Percentiles rank a stretch among this genome's conserved stretches.
Conservation (phyloP, 2,329 filamentous ascomycete species). For the Diaporthe ilicicola region DNA sequence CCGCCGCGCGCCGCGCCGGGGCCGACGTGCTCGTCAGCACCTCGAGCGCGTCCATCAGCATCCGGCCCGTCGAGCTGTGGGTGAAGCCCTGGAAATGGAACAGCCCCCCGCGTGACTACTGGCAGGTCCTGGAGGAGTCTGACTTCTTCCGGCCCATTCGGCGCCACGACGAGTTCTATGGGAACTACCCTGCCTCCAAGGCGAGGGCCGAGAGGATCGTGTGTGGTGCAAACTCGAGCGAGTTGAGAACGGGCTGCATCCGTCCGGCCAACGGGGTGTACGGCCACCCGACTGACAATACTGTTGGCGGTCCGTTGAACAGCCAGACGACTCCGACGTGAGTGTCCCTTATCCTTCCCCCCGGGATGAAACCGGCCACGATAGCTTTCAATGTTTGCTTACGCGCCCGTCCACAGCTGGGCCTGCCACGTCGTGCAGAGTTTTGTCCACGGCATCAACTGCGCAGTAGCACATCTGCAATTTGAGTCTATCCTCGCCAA, state of each 20-base stretch:
- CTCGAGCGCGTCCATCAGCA: slow-evolving; percentile 53
- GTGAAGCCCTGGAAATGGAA: slow-evolving; percentile 51
- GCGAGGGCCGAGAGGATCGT: slow-evolving; percentile 54
- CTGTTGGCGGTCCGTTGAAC: slow-evolving; percentile 52
- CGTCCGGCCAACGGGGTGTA: slow-evolving; percentile 62
- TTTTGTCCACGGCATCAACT: slow-evolving; percentile 52
- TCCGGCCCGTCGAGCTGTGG: slow-evolving; percentile 48
- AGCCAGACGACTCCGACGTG: slow-evolving; percentile 51
- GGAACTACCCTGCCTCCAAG: slow-evolving; percentile 58
- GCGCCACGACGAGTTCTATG: slow-evolving; percentile 50
- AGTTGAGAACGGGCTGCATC: slow-evolving; percentile 60
- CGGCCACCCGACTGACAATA: slow-evolving; percentile 57
- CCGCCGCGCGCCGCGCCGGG: slow-evolving; percentile 49
- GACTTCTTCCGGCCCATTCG: slow-evolving; percentile 48
- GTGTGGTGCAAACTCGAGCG: slow-evolving; percentile 45
- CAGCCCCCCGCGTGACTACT: slow-evolving; percentile 46
- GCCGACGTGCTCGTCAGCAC: slow-evolving; percentile 56
- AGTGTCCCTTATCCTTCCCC: slow-evolving; percentile 39
- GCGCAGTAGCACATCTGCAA: slow-evolving; percentile 50
- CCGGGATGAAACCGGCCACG: not conserved
- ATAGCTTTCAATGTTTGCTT: not conserved
- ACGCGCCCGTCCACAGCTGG: slow-evolving; percentile 43
- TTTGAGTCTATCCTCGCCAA: slow-evolving; percentile 49
- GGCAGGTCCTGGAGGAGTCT: slow-evolving; percentile 53
- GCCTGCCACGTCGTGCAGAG: slow-evolving; percentile 48